Evolutionary conservation across 1,284 basidiomycete genomes (phyloP), one percentile per base, ranked within the genome.

Genomic region (Exobasidium cylindrosporum): DNA sequence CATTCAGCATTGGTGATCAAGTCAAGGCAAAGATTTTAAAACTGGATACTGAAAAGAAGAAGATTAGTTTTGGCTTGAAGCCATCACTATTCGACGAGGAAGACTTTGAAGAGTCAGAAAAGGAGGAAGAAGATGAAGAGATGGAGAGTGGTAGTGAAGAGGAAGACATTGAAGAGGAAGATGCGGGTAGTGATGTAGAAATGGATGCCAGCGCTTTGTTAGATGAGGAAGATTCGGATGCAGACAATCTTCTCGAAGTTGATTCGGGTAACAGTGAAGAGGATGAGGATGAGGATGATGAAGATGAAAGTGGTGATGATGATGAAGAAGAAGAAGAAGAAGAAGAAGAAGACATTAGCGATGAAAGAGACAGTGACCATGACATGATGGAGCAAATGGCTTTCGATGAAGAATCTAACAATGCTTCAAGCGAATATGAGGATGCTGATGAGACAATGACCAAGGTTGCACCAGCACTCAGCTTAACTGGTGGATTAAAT

Each of bases 31-130:
- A 89, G 50, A 85, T 98, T 52, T 80, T 90, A 53, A 85, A 85
- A 10, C 83, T 95, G 53, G 88, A 94, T 73, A 70, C 72, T 3
- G 86, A 87, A 67, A 92, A 90, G 81, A 86, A 85, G 54, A 88
- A 89, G 57, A 87, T 97, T 68, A 89, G 89, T 50, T 85, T 98
- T 49, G 89, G 91, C 58, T 83, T 97, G 65, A 97, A 96, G 81
- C 91, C 90, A 35, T 94, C 89, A 53, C 88, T 89, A 81, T 95
- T 97, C 79, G 67, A 68, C 23, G 77, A 76, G 30, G 81, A 80
- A 53, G 82, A 82, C 61, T 80, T 74, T 54, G 77, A 69, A 56
- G 72, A 71, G 17, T 68, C 66, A 10, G 74, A 71, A 40, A 78
- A 73, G 1, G 77, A 72, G 14, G 81, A 79, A 35, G 85, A 84